These are phyloP conservation scores for Monosporozyma aquatica DNA, from an alignment of 805 yeast species.

Conservation along the genomic window DNA sequence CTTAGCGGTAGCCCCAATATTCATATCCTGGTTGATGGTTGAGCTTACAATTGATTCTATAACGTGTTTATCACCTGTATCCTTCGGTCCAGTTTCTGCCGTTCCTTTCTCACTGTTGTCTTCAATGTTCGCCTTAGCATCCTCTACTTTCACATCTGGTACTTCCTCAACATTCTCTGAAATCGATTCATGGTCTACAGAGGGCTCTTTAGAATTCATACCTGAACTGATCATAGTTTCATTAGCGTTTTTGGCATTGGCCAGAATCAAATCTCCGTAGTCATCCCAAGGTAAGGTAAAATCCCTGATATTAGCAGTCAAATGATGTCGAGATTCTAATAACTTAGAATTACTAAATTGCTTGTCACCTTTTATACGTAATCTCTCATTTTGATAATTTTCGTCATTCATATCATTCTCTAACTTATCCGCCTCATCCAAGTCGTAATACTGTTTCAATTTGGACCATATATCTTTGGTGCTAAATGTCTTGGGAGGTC, in stretches of 20 bases:
- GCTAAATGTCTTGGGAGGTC: conserved; percentile 28
- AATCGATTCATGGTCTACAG: neutral
- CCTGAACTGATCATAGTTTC: neutral
- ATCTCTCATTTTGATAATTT: neutral
- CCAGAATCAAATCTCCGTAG: conserved; percentile 35
- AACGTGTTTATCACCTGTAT: too few relatives aligned
- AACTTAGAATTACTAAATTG: neutral
- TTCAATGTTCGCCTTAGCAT: conserved; percentile 1
- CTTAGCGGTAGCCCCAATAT: too few relatives aligned
- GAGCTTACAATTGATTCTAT: too few relatives aligned
- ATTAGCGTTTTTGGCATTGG: conserved; percentile 27
- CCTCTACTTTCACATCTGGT: neutral
- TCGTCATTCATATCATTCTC: conserved; percentile 30
- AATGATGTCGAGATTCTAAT: neutral
- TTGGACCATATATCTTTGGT: conserved; percentile 50
- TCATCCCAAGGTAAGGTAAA: conserved; percentile 39
- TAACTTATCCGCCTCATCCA: conserved; percentile 47
- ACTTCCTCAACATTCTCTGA: neutral
- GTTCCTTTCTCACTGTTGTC: conserved; percentile 2
- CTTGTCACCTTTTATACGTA: neutral
- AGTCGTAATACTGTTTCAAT: conserved; percentile 44
- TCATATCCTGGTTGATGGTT: too few relatives aligned
- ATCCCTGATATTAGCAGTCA: conserved; percentile 14
- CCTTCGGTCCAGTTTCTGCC: too few relatives aligned
- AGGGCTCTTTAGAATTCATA: neutral